Evolutionary conservation across 768 basidiomycete species (phyloP), one percentile per base, ranked within the genome.

Genomic region (Guyanaporus albipodus): DNA sequence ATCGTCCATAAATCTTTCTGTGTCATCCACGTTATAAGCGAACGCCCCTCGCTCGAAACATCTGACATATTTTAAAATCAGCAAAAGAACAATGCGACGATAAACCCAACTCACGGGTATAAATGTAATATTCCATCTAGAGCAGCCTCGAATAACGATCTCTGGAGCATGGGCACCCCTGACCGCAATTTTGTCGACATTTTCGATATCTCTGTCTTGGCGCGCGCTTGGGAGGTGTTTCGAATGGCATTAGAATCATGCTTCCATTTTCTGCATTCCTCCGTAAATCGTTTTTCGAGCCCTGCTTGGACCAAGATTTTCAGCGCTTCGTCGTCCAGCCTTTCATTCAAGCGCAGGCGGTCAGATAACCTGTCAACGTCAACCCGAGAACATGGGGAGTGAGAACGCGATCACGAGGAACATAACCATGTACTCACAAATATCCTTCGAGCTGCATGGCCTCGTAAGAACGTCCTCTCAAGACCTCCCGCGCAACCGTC

Each of bases 291-390:
- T 19, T 46, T 56, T 7, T 46, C 35, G 0, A 73, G 60, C 1
- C 70, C 73, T 2, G 39, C 28, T 12, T 15, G 31, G 18, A 67
- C 38, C 6, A 74, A 52, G 0, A 66, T 61, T 6, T 28, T 47
- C 0, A 74, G 4, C 0, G 57, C 57, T 0, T 61, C 56, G 2
- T 61, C 62, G 6, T 55, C 50, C 15, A 70, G 18, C 4, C 50
- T 42, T 15, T 62, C 55, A 2, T 19, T 52, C 15, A 73, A 7
- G 8, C 44, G 36, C 14, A 73, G 45, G 11, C 43, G 41, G 32
- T 64, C 64, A 0, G 38, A 50, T 10, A 17, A 12, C 29, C 69
- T 70, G 10, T 11, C 15, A 11, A 34, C 26, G 24, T 12, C 4
- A 7, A 5, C 2, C 18, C n/a, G n/a, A n/a, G n/a, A n/a, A n/a